Evolutionary conservation across 2,329 filamentous ascomycete genomes (phyloP).

Genomic region (Trichoderma asperellum): DNA sequence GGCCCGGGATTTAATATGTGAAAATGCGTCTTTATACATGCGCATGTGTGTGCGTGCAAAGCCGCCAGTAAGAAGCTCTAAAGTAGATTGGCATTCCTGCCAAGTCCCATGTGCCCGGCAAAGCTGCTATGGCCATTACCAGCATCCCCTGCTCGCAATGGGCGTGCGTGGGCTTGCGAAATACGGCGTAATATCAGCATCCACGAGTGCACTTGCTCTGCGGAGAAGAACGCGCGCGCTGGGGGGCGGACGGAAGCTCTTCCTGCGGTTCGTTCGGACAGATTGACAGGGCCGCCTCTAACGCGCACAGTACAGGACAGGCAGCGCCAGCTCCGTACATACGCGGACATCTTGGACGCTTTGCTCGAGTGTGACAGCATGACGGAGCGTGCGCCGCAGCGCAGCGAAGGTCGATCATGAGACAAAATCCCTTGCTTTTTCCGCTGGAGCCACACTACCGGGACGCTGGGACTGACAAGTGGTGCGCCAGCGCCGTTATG

Average conservation of each 20-base stretch:
- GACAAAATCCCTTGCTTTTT: slow-evolving; percentile 28
- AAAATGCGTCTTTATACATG: slow-evolving; percentile 17
- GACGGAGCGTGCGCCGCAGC: slow-evolving; percentile 23
- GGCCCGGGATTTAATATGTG: slow-evolving; percentile 18
- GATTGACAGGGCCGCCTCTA: slow-evolving; percentile 24
- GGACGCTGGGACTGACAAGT: slow-evolving; percentile 28
- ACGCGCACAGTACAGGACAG: slow-evolving; percentile 11
- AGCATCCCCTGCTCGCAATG: slow-evolving; percentile 25
- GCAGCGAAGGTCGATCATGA: slow-evolving; percentile 29
- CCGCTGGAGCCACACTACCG: slow-evolving; percentile 29
- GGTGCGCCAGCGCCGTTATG: slow-evolving; percentile 28
- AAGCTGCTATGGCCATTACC: neutral
- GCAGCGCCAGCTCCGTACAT: slow-evolving; percentile 5
- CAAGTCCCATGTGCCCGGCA: slow-evolving; percentile 15
- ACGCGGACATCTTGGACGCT: slow-evolving; percentile 18
- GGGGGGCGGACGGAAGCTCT: slow-evolving; percentile 14
- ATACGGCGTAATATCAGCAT: slow-evolving; percentile 19
- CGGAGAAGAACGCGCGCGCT: slow-evolving; percentile 14
- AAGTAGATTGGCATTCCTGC: slow-evolving; percentile 10
- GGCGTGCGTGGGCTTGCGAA: slow-evolving; percentile 12
- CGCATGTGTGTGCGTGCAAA: slow-evolving; percentile 6
- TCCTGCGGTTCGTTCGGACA: slow-evolving; percentile 25
- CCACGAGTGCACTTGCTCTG: neutral
- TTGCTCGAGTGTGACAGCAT: slow-evolving; percentile 23
- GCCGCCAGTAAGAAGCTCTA: slow-evolving; percentile 14